Evolutionary conservation across 768 basidiomycete species (phyloP).

Genomic region (Rhizopogon rudus): DNA sequence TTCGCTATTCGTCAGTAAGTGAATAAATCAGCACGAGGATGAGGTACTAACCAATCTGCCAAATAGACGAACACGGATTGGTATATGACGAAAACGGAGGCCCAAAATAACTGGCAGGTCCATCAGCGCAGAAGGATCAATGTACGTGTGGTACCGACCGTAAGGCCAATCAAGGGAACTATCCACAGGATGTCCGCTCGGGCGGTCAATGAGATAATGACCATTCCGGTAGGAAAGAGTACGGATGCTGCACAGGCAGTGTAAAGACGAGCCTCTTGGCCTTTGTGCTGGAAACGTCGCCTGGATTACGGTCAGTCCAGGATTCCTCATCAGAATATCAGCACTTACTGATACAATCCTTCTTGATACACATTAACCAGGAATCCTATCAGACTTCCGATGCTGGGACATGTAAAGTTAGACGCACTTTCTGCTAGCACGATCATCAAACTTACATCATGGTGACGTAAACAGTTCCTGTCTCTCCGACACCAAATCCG

Average conservation of each 20-base stretch:
- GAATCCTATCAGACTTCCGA: slow-evolving; percentile 51
- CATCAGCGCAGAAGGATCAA: neutral
- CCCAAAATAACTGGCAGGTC: slow-evolving; percentile 40
- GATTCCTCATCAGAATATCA: neutral
- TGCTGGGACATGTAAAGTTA: slow-evolving; percentile 27
- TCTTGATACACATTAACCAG: slow-evolving; percentile 44
- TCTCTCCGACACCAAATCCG: slow-evolving; percentile 50
- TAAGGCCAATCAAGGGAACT: slow-evolving; percentile 24
- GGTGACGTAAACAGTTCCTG: slow-evolving; percentile 55
- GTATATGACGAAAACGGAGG: slow-evolving; percentile 49
- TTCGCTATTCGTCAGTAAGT: neutral
- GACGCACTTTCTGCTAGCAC: neutral
- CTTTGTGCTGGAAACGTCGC: slow-evolving; percentile 24
- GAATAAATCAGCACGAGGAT: neutral
- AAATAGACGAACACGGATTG: slow-evolving; percentile 54
- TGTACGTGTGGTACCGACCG: slow-evolving; percentile 8
- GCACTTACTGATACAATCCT: slow-evolving; percentile 39
- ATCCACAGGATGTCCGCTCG: slow-evolving; percentile 56
- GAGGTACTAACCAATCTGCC: slow-evolving; percentile 50
- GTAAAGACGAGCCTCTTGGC: slow-evolving; percentile 48
- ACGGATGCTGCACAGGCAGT: slow-evolving; percentile 36
- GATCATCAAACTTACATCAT: slow-evolving; percentile 39
- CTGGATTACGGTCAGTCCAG: slow-evolving; percentile 6
- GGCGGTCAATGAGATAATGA: slow-evolving; percentile 70
- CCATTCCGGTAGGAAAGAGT: slow-evolving; percentile 52